Evolutionary conservation across 1,139 yeast species (phyloP).

Genomic region (Debaryomycetaceae sp.): DNA sequence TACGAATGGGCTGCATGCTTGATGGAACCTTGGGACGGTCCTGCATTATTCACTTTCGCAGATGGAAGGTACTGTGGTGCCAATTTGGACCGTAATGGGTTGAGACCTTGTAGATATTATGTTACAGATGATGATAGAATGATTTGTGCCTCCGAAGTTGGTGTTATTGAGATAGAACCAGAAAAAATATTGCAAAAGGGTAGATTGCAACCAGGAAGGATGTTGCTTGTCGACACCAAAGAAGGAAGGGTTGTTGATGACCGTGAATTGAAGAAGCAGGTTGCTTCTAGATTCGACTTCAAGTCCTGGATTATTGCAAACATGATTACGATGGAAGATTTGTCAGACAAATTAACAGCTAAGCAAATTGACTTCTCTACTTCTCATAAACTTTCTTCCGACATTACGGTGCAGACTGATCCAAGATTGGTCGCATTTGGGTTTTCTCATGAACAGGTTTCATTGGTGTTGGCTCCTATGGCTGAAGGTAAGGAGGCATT

Average conservation of each 20-base stretch:
- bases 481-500: conserved; percentile 93
- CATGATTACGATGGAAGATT: conserved; percentile 77
- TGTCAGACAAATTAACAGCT: conserved; percentile 54
- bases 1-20: conserved; percentile 99
- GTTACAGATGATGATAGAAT: conserved; percentile 92
- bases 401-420: conserved; percentile 63
- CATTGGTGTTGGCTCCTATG: conserved; percentile 87
- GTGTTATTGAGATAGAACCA: conserved; percentile 88
- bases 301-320: conserved; percentile 90
- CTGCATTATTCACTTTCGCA: conserved; percentile 93
- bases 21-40: conserved; percentile 99
- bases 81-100: conserved; percentile 92
- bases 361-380: conserved; percentile 39
- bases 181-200: conserved; percentile 85
- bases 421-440: conserved; percentile 86
- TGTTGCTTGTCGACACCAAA: conserved; percentile 91
- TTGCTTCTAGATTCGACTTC: conserved; percentile 86
- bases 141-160: conserved; percentile 98
- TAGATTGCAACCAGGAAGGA: conserved; percentile 92
- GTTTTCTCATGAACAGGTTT: conserved; percentile 87
- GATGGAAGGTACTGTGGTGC: conserved; percentile 99
- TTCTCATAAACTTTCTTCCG: conserved; percentile 14
- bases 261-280: conserved; percentile 75
- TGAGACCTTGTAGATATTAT: conserved; percentile 97
- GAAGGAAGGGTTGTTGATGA: conserved; percentile 94